Percentiles rank a stretch among this genome's conserved stretches.
phyloP scores from a whole-genome alignment of 495 filamentous ascomycete species.

The Daldinia childiae region DNA sequence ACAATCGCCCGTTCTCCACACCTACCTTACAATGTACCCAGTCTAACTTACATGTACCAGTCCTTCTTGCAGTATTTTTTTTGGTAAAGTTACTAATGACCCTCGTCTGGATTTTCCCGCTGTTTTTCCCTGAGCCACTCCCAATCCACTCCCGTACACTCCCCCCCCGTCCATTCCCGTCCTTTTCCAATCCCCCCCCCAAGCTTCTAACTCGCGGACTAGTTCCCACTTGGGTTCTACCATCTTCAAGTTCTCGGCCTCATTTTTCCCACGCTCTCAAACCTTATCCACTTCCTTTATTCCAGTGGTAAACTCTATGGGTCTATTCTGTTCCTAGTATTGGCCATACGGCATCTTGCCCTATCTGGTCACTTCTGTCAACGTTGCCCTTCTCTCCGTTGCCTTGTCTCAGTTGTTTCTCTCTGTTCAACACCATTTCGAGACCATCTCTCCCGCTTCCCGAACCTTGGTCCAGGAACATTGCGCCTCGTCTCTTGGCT shows the following conservation, averaged over 20 bases:
- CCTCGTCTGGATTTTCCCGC: slow-evolving; percentile 30
- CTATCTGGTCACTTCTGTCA: slow-evolving; percentile 35
- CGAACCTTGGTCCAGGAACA: slow-evolving; percentile 23
- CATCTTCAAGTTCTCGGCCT: slow-evolving; percentile 42
- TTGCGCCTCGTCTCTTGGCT: slow-evolving; percentile 29
- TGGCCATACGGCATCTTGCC: slow-evolving; percentile 25
- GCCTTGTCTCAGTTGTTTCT: slow-evolving; percentile 11
- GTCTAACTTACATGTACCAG: slow-evolving; percentile 1
- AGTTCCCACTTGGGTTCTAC: slow-evolving; percentile 38
- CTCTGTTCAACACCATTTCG: slow-evolving; percentile 20
- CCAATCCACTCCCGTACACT: slow-evolving; percentile 25
- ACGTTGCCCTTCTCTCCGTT: slow-evolving; percentile 24
- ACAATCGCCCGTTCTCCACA: slow-evolving; percentile 21
- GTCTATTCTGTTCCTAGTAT: slow-evolving; percentile 34
- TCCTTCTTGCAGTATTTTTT: background rate
- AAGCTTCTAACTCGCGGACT: slow-evolving; percentile 26
- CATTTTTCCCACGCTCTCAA: slow-evolving; percentile 37
- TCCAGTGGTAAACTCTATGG: slow-evolving; percentile 31
- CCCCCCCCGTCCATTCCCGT: slow-evolving; percentile 24
- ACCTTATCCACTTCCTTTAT: slow-evolving; percentile 29
- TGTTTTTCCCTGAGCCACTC: slow-evolving; percentile 29
- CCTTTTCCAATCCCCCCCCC: slow-evolving; percentile 15
- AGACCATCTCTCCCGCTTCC: slow-evolving; percentile 18
- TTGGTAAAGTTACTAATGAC: slow-evolving; percentile 5
- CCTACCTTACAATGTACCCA: slow-evolving; percentile 18